A percentile compares a stretch with the other conserved stretches of the same genome.
Conservation (phyloP, 2,329 filamentous ascomycete species). For the Chrysoporthe austroafricana region DNA sequence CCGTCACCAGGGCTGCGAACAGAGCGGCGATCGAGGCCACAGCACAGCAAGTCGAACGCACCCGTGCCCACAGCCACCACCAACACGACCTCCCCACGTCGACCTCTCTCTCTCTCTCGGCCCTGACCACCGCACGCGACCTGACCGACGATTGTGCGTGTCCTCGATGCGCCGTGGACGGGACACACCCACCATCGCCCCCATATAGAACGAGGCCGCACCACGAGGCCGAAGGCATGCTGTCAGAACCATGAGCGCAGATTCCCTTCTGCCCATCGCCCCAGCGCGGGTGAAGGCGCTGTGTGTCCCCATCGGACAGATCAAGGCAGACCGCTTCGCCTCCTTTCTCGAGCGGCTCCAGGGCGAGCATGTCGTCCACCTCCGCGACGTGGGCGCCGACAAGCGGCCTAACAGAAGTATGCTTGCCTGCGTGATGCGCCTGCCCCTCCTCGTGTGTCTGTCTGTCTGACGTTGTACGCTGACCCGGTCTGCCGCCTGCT, state of each 20-base stretch:
- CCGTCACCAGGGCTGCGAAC: constrained; percentile 18
- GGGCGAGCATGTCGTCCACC: constrained; percentile 77
- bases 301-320: constrained; percentile 83
- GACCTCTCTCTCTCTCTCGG: not conserved
- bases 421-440: constrained; percentile 32
- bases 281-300: constrained; percentile 89
- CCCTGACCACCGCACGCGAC: constrained; percentile 10
- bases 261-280: constrained; percentile 87
- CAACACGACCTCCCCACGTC: constrained; percentile 8
- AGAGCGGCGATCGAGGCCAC: constrained; percentile 19
- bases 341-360: constrained; percentile 79
- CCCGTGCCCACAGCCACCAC: not conserved
- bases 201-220: constrained; percentile 13
- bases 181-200: constrained; percentile 10
- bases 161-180: constrained; percentile 12
- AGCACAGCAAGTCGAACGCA: not conserved
- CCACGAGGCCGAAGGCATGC: constrained; percentile 25
- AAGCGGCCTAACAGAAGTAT: constrained; percentile 83
- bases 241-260: constrained; percentile 69
- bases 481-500: constrained; percentile 25
- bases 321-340: constrained; percentile 79
- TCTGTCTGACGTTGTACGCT: constrained; percentile 23
- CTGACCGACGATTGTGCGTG: not conserved
- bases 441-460: constrained; percentile 22
- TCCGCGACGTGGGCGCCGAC: constrained; percentile 87